Percentiles rank a stretch among this genome's conserved stretches.
phyloP scores from a whole-genome alignment of 140 eudicot genomes.

The Anethum foeniculum region DNA sequence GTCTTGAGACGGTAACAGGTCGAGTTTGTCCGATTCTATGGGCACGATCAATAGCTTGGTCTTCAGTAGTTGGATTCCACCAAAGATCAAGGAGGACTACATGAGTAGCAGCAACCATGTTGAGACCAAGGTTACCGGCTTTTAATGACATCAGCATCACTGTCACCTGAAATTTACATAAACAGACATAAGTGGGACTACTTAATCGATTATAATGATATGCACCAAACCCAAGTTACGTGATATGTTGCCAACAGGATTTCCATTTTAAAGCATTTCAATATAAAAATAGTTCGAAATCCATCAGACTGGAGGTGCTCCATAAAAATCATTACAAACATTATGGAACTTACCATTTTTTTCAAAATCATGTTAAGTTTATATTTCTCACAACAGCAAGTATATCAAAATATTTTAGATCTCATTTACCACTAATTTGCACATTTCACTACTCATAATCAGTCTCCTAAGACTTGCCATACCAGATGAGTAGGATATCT shows the following conservation, averaged over 20 bases:
- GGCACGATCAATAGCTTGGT: constrained; percentile 90
- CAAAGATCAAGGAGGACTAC: constrained; percentile 87
- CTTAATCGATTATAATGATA: not conserved
- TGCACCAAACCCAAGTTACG: not conserved
- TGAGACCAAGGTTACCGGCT: constrained; percentile 89
- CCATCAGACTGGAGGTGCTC: not conserved
- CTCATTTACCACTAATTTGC: not conserved
- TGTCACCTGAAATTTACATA: constrained; percentile 48
- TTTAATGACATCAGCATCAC: constrained; percentile 86
- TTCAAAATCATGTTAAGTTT: not conserved
- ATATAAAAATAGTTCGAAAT: not conserved
- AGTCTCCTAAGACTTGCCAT: not conserved
- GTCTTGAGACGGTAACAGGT: constrained; percentile 75
- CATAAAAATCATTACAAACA: not conserved
- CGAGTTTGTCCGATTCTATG: constrained; percentile 95
- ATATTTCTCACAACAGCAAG: not conserved
- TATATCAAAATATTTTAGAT: not conserved
- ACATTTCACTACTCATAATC: not conserved
- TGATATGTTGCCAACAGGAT: not conserved
- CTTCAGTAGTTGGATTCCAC: constrained; percentile 99
- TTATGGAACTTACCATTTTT: not conserved
- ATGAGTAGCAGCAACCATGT: constrained; percentile 90
- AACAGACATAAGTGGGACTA: not conserved
- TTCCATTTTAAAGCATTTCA: not conserved
- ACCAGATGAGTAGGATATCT: not conserved